Conservation (phyloP, 1,284 basidiomycete genomes). For the Malassezia cuniculi region DNA sequence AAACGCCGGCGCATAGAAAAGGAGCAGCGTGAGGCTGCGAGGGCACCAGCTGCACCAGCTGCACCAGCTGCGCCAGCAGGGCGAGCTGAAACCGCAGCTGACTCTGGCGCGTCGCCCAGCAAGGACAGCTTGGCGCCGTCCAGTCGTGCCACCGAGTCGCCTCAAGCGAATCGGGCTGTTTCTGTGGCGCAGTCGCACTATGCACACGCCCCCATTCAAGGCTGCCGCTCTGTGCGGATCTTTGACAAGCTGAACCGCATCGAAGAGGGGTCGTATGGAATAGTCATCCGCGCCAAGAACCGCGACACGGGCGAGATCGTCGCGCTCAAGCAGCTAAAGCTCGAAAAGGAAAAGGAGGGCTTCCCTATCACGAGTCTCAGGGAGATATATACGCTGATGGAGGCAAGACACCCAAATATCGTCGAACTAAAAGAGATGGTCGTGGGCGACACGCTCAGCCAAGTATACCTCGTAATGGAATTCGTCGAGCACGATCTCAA, state of each 20-base stretch:
- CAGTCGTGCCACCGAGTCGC: no score
- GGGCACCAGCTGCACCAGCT: no score
- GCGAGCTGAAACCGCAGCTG: no score
- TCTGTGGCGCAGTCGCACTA: conserved; percentile 11
- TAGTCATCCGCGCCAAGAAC: conserved; percentile 75
- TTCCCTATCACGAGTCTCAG: conserved; percentile 94
- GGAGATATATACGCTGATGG: conserved; percentile 87
- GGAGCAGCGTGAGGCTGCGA: no score
- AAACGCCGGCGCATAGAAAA: no score
- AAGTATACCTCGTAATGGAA: conserved; percentile 98
- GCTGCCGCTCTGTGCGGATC: conserved; percentile 28
- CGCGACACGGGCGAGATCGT: conserved; percentile 68
- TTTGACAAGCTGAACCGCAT: conserved; percentile 69
- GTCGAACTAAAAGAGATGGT: conserved; percentile 91
- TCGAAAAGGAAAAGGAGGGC: conserved; percentile 92
- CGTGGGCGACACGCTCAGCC: conserved; percentile 95
- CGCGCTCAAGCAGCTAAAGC: conserved; percentile 91
- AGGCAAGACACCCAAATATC: conserved; percentile 67
- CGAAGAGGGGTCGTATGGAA: conserved; percentile 95
- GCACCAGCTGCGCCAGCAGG: no score
- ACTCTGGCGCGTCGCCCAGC: no score
- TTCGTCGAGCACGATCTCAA: conserved; percentile 99
- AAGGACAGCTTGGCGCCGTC: no score
- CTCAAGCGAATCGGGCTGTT: no score
- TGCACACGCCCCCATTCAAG: conserved; percentile 21